A percentile compares a stretch with the other conserved stretches of the same genome.
phyloP scores from a whole-genome alignment of 2,329 filamentous ascomycete species.

The Ceratocystis lukuohia region DNA sequence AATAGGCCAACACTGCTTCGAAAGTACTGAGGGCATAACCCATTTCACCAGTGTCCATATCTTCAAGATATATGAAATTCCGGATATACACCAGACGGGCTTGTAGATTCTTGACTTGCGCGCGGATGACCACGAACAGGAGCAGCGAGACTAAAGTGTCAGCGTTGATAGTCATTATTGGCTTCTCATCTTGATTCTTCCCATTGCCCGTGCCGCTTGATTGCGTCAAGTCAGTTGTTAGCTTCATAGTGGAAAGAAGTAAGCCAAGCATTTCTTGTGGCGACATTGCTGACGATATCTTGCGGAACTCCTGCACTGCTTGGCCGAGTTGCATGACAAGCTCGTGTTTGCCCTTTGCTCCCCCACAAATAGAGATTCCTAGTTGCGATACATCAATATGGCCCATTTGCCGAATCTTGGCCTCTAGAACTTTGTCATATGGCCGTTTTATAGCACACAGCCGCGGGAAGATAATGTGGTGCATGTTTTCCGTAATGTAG shows the following conservation, averaged over 20 bases:
- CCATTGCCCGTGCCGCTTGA: conserved; percentile 28
- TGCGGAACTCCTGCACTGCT: conserved; percentile 80
- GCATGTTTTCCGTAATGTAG: conserved; percentile 85
- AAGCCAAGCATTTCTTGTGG: conserved; percentile 83
- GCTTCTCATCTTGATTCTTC: conserved; percentile 32
- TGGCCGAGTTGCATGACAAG: conserved; percentile 61
- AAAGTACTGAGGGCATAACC: conserved; percentile 94
- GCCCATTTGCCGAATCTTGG: conserved; percentile 84
- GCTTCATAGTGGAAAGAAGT: conserved; percentile 67
- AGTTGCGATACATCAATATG: conserved; percentile 90
- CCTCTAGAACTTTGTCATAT: conserved; percentile 79
- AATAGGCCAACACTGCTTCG: conserved; percentile 82
- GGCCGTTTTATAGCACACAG: conserved; percentile 62
- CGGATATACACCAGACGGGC: conserved; percentile 88
- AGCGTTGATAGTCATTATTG: conserved; percentile 55
- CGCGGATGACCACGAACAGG: conserved; percentile 81
- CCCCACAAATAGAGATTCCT: conserved; percentile 72
- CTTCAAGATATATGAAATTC: conserved; percentile 94
- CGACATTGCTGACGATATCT: conserved; percentile 61
- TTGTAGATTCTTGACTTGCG: conserved; percentile 75
- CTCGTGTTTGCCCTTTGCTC: conserved; percentile 64
- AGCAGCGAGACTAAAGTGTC: conserved; percentile 87
- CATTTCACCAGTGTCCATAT: conserved; percentile 91
- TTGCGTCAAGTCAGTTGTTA: conserved; percentile 51
- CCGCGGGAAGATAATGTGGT: conserved; percentile 75